Base-by-base conservation (phyloP, 2,329 filamentous ascomycete species). In the Talaromyces marneffei region DNA sequence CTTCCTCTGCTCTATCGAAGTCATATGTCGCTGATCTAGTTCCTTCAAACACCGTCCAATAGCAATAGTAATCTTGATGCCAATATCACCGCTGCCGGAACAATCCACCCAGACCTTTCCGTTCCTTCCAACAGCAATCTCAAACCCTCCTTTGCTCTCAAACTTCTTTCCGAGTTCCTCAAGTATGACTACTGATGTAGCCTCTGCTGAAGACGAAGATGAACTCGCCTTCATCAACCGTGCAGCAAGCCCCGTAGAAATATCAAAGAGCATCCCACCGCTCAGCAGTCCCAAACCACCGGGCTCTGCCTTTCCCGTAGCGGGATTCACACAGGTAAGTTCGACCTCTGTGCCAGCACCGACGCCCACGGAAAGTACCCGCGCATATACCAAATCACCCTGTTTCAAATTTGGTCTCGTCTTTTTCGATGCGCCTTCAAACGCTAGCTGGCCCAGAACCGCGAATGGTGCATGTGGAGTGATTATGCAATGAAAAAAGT, bases 51-150 rank as follows among this genome's bases (percentile, higher is more conserved):
- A 90, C 67, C 85, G 85, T 1, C 92, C 93, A 60, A 97, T 89
- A 0, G 86, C 83, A 64, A 96, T 79, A 7, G 92, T 87, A 33
- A 86, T 87, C 76, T 84, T 88, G 39, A 88, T 78, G 14, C 72
- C 71, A 60, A 63, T 66, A 31, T 76, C 73, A 64, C 81, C 88
- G 29, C 88, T 89, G 61, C 76, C 75, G 4, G 76, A 75, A 66
- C 89, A 92, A 70, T 93, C 87, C 14, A 97, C 89, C 92, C 94
- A 97, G 23, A 97, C 84, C 73, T 86, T 88, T 42, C 94, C 94
- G 74, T 99, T 99, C 70, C 91, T 85, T 18, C 94, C 94, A 8
- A 96, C 90, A 0, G 93, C 93, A 63, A 95, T 90, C 80, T 99
- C 94, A 73, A 97, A 99, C 20, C 89, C 87, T 20, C 78, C 78